These are phyloP conservation scores for Neurospora sp. DNA, from an alignment of 495 filamentous ascomycete genomes.

Conservation along the genomic window DNA sequence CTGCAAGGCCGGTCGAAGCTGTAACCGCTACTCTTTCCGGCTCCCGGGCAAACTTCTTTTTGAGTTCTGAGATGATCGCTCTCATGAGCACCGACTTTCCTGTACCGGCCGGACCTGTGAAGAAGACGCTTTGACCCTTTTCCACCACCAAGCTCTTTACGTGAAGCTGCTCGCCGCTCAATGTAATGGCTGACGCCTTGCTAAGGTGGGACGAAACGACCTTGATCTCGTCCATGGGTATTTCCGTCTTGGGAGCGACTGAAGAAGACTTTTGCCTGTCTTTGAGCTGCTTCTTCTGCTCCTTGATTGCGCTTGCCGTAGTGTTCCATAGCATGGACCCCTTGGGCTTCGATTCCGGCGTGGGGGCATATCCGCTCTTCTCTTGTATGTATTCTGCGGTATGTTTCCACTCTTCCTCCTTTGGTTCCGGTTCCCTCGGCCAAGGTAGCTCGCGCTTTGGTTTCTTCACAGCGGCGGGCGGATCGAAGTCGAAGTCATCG, in stretches of 20 bases:
- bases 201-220: conserved; percentile 22
- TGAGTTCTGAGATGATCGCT: conserved; percentile 73
- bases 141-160: conserved; percentile 75
- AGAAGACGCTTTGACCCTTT: conserved; percentile 80
- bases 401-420: conserved; percentile 10
- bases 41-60: conserved; percentile 60
- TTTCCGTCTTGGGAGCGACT: conserved; percentile 15
- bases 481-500: not conserved
- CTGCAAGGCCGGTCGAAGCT: conserved; percentile 89
- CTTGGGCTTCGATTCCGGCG: conserved; percentile 28
- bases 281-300: conserved; percentile 69
- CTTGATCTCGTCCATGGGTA: conserved; percentile 20
- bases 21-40: conserved; percentile 82
- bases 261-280: conserved; percentile 37
- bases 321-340: conserved; percentile 58
- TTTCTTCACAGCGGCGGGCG: conserved; percentile 19
- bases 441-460: conserved; percentile 24
- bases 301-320: conserved; percentile 70
- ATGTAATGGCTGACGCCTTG: conserved; percentile 49
- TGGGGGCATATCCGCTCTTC: conserved; percentile 24
- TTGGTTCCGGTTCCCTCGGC: conserved; percentile 3
- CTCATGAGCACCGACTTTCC: conserved; percentile 95
- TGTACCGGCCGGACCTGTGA: conserved; percentile 94
- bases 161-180: conserved; percentile 77
- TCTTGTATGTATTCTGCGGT: not conserved